phyloP scores from a whole-genome alignment of 768 basidiomycete genomes.

The Coprinopsis marcescibilis region DNA sequence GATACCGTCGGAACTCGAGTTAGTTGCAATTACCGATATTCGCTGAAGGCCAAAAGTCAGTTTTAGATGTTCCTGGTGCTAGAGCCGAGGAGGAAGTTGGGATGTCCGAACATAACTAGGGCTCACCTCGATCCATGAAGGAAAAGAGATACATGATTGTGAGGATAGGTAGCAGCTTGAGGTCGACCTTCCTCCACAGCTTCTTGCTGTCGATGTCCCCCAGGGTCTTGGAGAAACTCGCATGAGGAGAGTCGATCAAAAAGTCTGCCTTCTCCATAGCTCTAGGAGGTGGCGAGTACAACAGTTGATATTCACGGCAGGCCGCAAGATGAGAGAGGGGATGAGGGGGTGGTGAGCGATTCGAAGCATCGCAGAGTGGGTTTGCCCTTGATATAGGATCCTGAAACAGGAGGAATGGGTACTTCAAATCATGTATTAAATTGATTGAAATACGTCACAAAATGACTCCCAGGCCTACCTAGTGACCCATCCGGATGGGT shows the following conservation, averaged over 20 bases:
- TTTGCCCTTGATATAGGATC: neutral
- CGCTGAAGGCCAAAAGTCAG: conserved; percentile 26
- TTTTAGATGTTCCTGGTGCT: neutral
- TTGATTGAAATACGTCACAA: conserved; percentile 1
- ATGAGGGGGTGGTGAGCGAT: neutral
- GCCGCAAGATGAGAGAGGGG: neutral
- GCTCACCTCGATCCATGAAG: conserved; percentile 57
- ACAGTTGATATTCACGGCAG: too few relatives aligned
- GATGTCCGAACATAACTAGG: too few relatives aligned
- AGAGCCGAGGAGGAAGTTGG: neutral
- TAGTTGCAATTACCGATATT: conserved; percentile 43
- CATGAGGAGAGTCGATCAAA: neutral
- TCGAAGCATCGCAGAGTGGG: neutral
- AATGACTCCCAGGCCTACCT: conserved; percentile 1
- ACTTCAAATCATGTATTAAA: neutral
- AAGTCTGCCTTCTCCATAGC: neutral
- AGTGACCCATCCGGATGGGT: neutral
- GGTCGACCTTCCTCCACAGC: conserved; percentile 55
- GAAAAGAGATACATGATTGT: conserved; percentile 56
- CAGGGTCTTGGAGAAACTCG: neutral
- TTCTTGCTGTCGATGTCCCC: conserved; percentile 30
- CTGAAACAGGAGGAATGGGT: neutral
- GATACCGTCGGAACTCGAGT: neutral
- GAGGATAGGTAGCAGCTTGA: conserved; percentile 52
- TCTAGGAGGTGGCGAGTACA: too few relatives aligned